These are phyloP conservation scores for Astrephomene gubernaculifera DNA, from an alignment of 139 green algal species.

Conservation along the genomic window DNA sequence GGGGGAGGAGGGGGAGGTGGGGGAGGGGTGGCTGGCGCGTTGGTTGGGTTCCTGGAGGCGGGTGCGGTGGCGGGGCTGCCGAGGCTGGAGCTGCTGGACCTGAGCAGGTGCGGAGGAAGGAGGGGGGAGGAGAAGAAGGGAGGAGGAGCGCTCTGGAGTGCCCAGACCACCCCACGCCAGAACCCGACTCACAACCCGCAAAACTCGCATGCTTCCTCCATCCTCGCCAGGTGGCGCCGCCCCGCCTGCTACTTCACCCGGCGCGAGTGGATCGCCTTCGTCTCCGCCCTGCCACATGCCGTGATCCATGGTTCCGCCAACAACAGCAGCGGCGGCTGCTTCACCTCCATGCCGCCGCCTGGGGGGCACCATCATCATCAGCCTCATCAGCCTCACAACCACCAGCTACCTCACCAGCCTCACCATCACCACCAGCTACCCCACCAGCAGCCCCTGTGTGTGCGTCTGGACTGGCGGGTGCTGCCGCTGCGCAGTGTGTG, in stretches of 20 bases:
- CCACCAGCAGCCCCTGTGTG: not conserved
- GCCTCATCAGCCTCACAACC: too few relatives aligned
- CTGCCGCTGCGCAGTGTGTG: slow-evolving; percentile 21
- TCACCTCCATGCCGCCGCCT: too few relatives aligned
- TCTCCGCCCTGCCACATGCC: not conserved
- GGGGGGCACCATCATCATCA: too few relatives aligned
- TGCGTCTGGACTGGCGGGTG: slow-evolving; percentile 30
- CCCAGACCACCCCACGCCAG: not conserved
- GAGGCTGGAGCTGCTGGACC: slow-evolving; percentile 8
- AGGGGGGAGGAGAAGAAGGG: not conserved
- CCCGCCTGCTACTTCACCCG: slow-evolving; percentile 1
- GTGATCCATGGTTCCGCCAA: too few relatives aligned
- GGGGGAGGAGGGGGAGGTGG: not conserved
- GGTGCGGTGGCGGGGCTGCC: slow-evolving; percentile 10
- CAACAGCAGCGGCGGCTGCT: too few relatives aligned
- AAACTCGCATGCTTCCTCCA: not conserved
- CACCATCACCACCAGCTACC: too few relatives aligned
- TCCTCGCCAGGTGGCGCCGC: slow-evolving; percentile 8
- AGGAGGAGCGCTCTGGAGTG: not conserved
- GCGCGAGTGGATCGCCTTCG: slow-evolving; percentile 16
- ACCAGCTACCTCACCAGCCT: too few relatives aligned
- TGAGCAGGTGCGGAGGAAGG: slow-evolving; percentile 8
- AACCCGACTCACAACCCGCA: too few relatives aligned
- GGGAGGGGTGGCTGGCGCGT: not conserved
- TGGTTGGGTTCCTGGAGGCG: not conserved